These are phyloP conservation scores for Terfezia claveryi DNA, from an alignment of 495 filamentous ascomycete genomes.

Conservation along the genomic window DNA sequence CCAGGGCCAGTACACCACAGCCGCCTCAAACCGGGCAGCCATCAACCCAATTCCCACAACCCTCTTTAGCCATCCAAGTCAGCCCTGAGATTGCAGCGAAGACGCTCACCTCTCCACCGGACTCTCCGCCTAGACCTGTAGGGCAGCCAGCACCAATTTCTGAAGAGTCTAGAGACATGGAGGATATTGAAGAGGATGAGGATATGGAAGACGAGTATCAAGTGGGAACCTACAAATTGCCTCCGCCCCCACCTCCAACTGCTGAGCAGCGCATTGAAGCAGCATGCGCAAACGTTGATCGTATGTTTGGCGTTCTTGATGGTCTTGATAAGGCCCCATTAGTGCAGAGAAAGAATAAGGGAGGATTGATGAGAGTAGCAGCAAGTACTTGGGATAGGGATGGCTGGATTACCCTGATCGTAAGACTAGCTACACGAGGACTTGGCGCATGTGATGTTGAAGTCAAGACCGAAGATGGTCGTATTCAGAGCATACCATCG, in stretches of 20 bases:
- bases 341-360: slow-evolving; percentile 16
- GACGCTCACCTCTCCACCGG: slow-evolving; percentile 1
- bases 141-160: neutral
- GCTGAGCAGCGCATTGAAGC: slow-evolving; percentile 43
- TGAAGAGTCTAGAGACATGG: slow-evolving; percentile 8
- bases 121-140: neutral
- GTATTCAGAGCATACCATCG: slow-evolving; percentile 12
- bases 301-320: slow-evolving; percentile 57
- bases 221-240: slow-evolving; percentile 41
- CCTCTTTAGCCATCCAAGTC: neutral
- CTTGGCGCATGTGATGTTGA: slow-evolving; percentile 25
- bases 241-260: slow-evolving; percentile 50
- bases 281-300: slow-evolving; percentile 43
- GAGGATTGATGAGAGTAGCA: slow-evolving; percentile 62
- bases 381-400: slow-evolving; percentile 71
- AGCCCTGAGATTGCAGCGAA: slow-evolving; percentile 1
- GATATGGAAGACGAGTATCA: slow-evolving; percentile 16
- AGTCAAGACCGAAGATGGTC: slow-evolving; percentile 3
- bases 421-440: slow-evolving; percentile 64
- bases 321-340: slow-evolving; percentile 39
- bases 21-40: neutral
- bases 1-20: neutral
- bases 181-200: slow-evolving; percentile 9
- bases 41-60: neutral
- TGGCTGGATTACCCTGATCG: slow-evolving; percentile 73